Evolutionary conservation across 2,329 filamentous ascomycete species (phyloP).

Genomic region (Lasiodiplodia theobromae): DNA sequence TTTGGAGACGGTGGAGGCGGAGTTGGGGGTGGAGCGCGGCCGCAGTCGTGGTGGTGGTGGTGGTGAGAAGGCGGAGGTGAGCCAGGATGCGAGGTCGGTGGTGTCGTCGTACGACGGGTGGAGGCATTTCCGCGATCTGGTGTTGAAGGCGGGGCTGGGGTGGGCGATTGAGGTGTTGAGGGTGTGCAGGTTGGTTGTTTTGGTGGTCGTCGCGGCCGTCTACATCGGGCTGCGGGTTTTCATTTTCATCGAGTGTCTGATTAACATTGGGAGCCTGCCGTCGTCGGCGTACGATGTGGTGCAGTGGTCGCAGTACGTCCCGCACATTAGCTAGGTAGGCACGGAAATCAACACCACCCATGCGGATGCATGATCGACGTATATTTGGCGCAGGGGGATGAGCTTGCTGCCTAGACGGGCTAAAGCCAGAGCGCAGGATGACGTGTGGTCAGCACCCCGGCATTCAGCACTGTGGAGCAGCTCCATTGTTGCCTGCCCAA

Average conservation of each 20-base stretch:
- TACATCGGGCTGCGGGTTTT: conserved; percentile 32
- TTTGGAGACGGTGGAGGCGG: background rate
- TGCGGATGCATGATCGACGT: background rate
- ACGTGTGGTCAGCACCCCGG: background rate
- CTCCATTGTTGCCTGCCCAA: background rate
- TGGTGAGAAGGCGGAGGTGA: background rate
- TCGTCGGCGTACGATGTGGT: conserved; percentile 33
- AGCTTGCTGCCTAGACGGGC: conserved; percentile 9
- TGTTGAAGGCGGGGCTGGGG: conserved; percentile 5
- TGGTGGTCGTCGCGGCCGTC: conserved; percentile 32
- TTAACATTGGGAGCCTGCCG: conserved; percentile 33
- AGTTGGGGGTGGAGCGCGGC: background rate
- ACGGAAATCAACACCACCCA: background rate
- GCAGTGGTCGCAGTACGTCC: conserved; percentile 31
- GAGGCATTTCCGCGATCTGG: conserved; percentile 1
- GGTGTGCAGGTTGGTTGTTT: conserved; percentile 38
- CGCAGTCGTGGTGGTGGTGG: background rate
- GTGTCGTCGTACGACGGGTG: background rate
- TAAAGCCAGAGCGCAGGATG: background rate
- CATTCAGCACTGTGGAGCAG: background rate
- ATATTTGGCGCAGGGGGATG: background rate
- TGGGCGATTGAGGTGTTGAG: conserved; percentile 8
- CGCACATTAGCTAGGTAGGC: background rate
- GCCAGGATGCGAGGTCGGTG: background rate
- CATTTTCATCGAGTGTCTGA: conserved; percentile 36